These are phyloP conservation scores for Pythium chondricola DNA, from an alignment of 352 stramenopile genomes.

Conservation along the genomic window DNA sequence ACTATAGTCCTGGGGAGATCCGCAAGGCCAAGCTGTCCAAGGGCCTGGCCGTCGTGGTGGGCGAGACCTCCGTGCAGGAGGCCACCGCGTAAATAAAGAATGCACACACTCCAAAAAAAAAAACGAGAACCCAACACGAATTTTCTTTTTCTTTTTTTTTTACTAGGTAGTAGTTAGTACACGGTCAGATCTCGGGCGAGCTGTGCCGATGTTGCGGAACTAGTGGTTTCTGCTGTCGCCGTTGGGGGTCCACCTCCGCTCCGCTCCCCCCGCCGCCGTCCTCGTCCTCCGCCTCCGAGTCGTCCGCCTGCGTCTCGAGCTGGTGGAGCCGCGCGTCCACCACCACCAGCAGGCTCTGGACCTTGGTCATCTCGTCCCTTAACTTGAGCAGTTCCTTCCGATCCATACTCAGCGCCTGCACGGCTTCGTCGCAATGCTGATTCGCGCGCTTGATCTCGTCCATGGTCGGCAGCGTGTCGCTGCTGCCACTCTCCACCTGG, in stretches of 20 bases:
- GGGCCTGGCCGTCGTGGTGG: slow-evolving; percentile 41
- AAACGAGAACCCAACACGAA: too few species aligned
- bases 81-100: not conserved
- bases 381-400: slow-evolving; percentile 43
- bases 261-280: not conserved
- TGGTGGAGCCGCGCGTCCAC: slow-evolving; percentile 65
- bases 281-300: slow-evolving; percentile 30
- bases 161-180: too few species aligned
- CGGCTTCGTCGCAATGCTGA: slow-evolving; percentile 22
- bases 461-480: slow-evolving; percentile 11
- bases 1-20: slow-evolving; percentile 70
- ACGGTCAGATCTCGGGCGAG: not conserved
- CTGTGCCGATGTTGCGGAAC: not conserved
- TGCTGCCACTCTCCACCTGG: slow-evolving; percentile 13
- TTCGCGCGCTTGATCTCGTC: slow-evolving; percentile 26
- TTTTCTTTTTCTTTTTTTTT: too few species aligned
- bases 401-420: slow-evolving; percentile 42
- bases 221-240: not conserved
- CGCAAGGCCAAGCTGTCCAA: slow-evolving; percentile 66
- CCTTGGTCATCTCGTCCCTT: slow-evolving; percentile 67
- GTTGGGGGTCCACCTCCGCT: slow-evolving; percentile 4
- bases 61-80: not conserved
- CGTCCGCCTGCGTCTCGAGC: slow-evolving; percentile 43
- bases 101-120: not conserved
- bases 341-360: slow-evolving; percentile 67